Base-by-base conservation (phyloP, 148 eudicot species). In the Persicaria maculosa region DNA sequence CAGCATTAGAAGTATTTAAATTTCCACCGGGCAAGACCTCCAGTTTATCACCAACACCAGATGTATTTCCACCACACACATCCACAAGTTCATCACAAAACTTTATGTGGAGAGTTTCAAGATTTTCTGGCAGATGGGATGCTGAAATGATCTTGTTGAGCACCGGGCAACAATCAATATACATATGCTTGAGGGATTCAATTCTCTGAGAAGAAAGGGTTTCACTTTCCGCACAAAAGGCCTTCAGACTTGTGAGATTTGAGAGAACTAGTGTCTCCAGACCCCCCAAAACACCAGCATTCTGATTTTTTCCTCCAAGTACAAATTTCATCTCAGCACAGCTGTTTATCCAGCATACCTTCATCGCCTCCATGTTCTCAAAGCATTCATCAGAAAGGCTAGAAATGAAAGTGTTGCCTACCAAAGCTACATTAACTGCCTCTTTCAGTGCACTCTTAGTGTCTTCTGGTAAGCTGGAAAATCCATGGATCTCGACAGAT, bases 401-500 rank as follows among this genome's bases (percentile, higher is more conserved):
- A 17, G 12, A 45, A 48, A 47, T 9, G 54, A 47, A 71, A 20
- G 36, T 71, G 22, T 22, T 17, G 40, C 53, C 54, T n/a, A 71
- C 54, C 31, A 71, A 9, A 71, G 73, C 73, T 47, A 71, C 73
- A 71, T 71, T 71, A 71, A 17, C 73, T 9, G 73, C 73, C 73
- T 71, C 19, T 20, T 71, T 12, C 50, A 71, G 54, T 71, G 54
- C 31, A 11, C 11, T 47, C 47, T 47, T 48, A 17, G 73, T 17
- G 2, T 48, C 54, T 19, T 45, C 36, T 11, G 73, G 73, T 36
- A 45, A 71, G 73, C 31, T 19, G 0, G 73, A 71, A 19, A 46
- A 71, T 17, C 73, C 73, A 71, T 71, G 73, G 73, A 71, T 47
- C 73, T 71, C 73, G 43, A 71, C 73, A 0, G 73, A 71, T 48